phyloP scores from a whole-genome alignment of 805 yeast genomes.

The Maudiozyma bulderi region DNA sequence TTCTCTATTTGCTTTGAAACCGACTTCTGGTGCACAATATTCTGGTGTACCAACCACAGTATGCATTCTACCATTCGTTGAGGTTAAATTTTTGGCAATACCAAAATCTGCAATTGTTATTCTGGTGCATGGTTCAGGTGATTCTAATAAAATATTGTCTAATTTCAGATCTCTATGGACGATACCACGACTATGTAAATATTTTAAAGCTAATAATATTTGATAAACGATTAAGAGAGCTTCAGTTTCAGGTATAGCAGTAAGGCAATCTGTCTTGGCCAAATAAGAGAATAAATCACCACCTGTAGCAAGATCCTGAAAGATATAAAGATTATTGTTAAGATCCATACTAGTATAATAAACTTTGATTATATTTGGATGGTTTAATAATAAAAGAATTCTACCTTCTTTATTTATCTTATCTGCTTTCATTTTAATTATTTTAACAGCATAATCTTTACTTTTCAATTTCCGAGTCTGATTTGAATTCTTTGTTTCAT shows the following conservation, averaged over 20 bases:
- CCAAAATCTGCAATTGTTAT: conserved; percentile 66
- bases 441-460: conserved; percentile 35
- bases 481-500: conserved; percentile 7
- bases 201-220: conserved; percentile 44
- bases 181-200: conserved; percentile 45
- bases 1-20: conserved; percentile 31
- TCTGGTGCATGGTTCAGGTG: conserved; percentile 44
- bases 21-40: conserved; percentile 65
- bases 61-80: conserved; percentile 31
- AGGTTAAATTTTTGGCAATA: conserved; percentile 32
- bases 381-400: conserved; percentile 32
- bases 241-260: conserved; percentile 45
- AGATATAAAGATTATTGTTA: conserved; percentile 32
- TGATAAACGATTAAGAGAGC: conserved; percentile 46
- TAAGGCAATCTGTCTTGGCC: conserved; percentile 32
- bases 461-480: conserved; percentile 12
- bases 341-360: conserved; percentile 28
- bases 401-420: conserved; percentile 35
- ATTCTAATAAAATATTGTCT: conserved; percentile 51
- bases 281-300: conserved; percentile 52
- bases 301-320: conserved; percentile 44
- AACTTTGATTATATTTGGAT: conserved; percentile 42
- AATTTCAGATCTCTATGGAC: conserved; percentile 59
- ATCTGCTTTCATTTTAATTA: conserved; percentile 28
- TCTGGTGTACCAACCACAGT: conserved; percentile 58